Evolutionary conservation across 2,329 filamentous ascomycete species (phyloP), one percentile per base, ranked within the genome.

Genomic region (Ceratocystis smalleyi): DNA sequence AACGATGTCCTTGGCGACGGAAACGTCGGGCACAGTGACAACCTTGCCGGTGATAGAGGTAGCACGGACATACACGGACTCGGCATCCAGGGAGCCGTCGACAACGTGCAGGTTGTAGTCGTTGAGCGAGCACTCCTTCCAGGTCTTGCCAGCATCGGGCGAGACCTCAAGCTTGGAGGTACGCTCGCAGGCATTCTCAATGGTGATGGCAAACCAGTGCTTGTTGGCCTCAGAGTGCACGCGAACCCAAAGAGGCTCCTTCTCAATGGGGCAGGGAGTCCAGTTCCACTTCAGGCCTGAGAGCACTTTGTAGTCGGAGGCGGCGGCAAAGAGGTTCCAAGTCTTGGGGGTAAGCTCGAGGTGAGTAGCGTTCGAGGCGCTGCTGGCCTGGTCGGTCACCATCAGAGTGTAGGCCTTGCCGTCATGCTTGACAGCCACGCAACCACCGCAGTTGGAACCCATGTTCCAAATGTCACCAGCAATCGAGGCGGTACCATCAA

Each of bases 191-290:
- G 64, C 68, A 59, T 68, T 68, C 65, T 68, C 67, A 12, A 68
- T 62, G n/a, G 65, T 68, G 62, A 65, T 64, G 4, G 68, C 68
- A 30, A 68, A 68, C 68, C 68, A 68, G 57, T 64, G 68, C 62
- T 67, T 61, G 40, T 64, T 68, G 12, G 68, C 60, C 51, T 67
- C 68, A 45, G 57, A 49, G 61, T 68, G 68, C 49, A 68, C 66
- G 49, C 67, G 68, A 17, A 68, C 64, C 61, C 65, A 66, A 5
- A 68, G 55, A 0, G 68, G 68, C 27, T 67, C 64, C 24, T 59
- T 43, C 27, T 61, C 55, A 17, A 67, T 62, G 43, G 64, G 62
- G 62, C 66, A 67, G 15, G 61, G 43, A 3, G 62, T 59, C 59
- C 66, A 66, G 59, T 57, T 63, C 64, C 61, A 65, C 59, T 63